A percentile compares a stretch with the other conserved stretches of the same genome.
phyloP scores from a whole-genome alignment of 306 rosid genomes.

The Sicyos edulis region DNA sequence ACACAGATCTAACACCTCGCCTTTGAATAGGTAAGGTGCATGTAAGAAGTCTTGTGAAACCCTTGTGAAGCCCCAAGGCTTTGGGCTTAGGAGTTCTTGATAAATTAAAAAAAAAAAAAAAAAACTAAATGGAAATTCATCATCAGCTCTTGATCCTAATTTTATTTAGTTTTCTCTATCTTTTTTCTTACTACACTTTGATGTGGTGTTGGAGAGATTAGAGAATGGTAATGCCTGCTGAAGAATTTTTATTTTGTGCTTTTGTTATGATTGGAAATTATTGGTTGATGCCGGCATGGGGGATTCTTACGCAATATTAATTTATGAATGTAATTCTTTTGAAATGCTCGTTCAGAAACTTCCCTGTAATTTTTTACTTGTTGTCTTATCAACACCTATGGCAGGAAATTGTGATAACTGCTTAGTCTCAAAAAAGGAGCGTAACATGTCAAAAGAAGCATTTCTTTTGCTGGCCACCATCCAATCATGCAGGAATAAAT shows the following conservation, averaged over 20 bases:
- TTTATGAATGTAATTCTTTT: not conserved
- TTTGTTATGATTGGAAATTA: not conserved
- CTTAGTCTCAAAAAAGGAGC: conserved; percentile 46
- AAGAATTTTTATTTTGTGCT: not conserved
- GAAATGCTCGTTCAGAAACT: not conserved
- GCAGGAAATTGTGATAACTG: conserved; percentile 89
- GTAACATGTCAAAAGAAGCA: conserved; percentile 76
- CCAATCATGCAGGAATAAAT: conserved; percentile 52
- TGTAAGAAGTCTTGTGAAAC: too few relatives aligned
- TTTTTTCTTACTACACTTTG: too few relatives aligned
- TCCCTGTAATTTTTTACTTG: conserved; percentile 1
- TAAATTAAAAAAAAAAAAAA: too few relatives aligned
- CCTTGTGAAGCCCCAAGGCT: too few relatives aligned
- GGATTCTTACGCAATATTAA: not conserved
- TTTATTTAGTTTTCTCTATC: too few relatives aligned
- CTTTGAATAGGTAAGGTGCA: too few relatives aligned
- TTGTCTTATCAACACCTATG: not conserved
- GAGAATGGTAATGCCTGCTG: too few relatives aligned
- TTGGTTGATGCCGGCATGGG: not conserved
- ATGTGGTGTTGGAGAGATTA: too few relatives aligned
- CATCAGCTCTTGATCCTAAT: too few relatives aligned
- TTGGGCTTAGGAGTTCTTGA: too few relatives aligned
- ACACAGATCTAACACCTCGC: too few relatives aligned
- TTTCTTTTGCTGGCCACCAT: conserved; percentile 88
- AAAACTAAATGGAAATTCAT: too few relatives aligned